Percentiles rank a stretch among this genome's conserved stretches.
Conservation (phyloP, 164 flowering plant species). For the Vitis rotundifolia region DNA sequence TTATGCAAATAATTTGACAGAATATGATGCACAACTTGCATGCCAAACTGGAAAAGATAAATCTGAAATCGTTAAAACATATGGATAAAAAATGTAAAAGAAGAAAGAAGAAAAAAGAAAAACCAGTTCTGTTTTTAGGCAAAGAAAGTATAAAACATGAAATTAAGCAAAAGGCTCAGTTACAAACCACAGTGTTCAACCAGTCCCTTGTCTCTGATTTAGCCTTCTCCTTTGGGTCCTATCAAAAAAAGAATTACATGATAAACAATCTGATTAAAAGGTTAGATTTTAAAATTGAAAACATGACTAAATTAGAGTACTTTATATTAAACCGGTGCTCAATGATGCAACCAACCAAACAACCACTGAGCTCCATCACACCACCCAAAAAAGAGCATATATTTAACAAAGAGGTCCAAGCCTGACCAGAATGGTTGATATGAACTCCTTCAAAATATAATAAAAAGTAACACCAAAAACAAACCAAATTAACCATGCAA, state of each 20-base stretch:
- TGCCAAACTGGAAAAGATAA: background rate
- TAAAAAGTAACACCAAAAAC: background rate
- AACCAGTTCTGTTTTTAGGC: background rate
- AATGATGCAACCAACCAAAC: too few relatives aligned
- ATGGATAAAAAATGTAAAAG: background rate
- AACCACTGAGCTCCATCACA: too few relatives aligned
- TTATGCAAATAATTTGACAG: background rate
- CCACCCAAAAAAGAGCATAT: too few relatives aligned
- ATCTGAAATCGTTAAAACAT: background rate
- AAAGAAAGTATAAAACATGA: background rate
- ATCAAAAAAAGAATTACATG: slow-evolving; percentile 12
- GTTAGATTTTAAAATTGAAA: background rate
- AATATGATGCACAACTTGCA: too few relatives aligned
- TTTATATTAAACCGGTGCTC: too few relatives aligned
- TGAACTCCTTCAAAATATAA: background rate
- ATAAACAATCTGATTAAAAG: background rate
- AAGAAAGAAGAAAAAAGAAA: too few relatives aligned
- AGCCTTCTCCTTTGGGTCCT: slow-evolving; percentile 99
- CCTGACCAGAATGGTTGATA: background rate
- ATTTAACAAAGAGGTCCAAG: too few relatives aligned
- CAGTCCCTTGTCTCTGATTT: slow-evolving; percentile 98
- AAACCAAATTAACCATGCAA: background rate
- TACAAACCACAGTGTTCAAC: slow-evolving; percentile 93
- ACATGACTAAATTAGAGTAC: background rate
- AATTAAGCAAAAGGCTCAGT: slow-evolving; percentile 4